Conservation (phyloP, 1,139 yeast species). For the Diutina catenulata region DNA sequence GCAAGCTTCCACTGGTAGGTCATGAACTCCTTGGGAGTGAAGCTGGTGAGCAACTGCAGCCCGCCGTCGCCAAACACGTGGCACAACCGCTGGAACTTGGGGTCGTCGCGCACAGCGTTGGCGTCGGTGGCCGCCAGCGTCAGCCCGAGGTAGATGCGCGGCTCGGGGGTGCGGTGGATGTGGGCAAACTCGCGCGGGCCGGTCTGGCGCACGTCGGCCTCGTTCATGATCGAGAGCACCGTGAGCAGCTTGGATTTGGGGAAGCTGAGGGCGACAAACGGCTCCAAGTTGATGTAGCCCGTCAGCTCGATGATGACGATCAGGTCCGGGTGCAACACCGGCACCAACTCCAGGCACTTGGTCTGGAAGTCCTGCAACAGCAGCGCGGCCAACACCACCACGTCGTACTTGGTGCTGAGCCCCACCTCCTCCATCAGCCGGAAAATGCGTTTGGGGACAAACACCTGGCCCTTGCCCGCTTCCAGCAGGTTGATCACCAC, state of each 20-base stretch:
- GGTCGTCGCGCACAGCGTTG: not conserved
- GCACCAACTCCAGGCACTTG: constrained; percentile 16
- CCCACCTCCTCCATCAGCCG: constrained; percentile 11
- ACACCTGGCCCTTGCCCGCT: constrained; percentile 6
- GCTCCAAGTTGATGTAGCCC: constrained; percentile 61
- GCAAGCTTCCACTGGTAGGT: constrained; percentile 81
- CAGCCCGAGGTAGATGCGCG: constrained; percentile 29
- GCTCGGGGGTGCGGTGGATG: constrained; percentile 19
- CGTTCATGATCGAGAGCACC: constrained; percentile 52
- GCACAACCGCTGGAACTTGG: constrained; percentile 16
- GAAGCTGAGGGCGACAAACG: constrained; percentile 38
- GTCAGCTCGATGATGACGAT: constrained; percentile 55
- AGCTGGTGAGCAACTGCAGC: constrained; percentile 37
- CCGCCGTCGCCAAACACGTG: constrained; percentile 26
- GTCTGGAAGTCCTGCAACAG: constrained; percentile 34
- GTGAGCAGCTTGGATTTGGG: constrained; percentile 22
- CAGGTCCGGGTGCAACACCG: constrained; percentile 24
- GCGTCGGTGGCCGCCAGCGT: not conserved
- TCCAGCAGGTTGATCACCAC: constrained; percentile 9
- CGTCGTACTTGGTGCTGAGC: constrained; percentile 18
- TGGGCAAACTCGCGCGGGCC: not conserved
- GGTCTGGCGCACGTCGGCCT: constrained; percentile 35
- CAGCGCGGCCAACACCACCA: constrained; percentile 23
- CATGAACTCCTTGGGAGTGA: constrained; percentile 47
- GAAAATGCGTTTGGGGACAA: constrained; percentile 7